Evolutionary conservation across 148 eudicot species (phyloP), one percentile per base, ranked within the genome.

Genomic region (Vaccinium corymbosum): DNA sequence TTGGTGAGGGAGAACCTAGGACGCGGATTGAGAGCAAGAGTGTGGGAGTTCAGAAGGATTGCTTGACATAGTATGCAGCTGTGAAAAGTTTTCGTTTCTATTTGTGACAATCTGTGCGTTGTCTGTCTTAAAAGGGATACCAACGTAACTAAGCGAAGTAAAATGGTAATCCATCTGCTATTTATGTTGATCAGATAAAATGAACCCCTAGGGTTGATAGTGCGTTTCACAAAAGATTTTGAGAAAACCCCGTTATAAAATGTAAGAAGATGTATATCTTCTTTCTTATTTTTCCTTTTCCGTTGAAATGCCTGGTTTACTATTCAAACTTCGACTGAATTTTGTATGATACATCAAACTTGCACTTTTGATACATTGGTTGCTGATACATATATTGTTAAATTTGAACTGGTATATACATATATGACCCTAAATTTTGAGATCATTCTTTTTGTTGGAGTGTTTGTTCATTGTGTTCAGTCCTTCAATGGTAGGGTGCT

Each of bases 391-490:
- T 25, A 0, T 48, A 29, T 1, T 57, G 19, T 48, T 32, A 57
- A 57, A 12, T 83, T 49, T 49, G 71, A 38, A 13, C 38, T 75
- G 75, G 66, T 57, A 35, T 38, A 17, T 80, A 15, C 77, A 76
- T n/a, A 17, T 75, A 72, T 81, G 80, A 88, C 76, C 84, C 82
- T 50, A 57, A n/a, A 15, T 38, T 79, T 19, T 56, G 19, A 57
- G 11, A 17, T 22, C 1, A 0, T 82, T 74, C 35, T 6, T 25
- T 78, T 78, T 46, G 61, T 61, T 32, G 52, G n/a, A 14, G 13
- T 71, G 38, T 48, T 55, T 73, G 20, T 46, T 42, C 38, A 49
- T 74, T 56, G 13, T 75, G n/a, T 74, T 79, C 57, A 78, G 32
- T 84, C 32, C 42, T 48, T 61, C 12, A 51, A 57, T 32, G 25